Conservation (phyloP, 1,139 yeast species). For the Lodderomyces theae region DNA sequence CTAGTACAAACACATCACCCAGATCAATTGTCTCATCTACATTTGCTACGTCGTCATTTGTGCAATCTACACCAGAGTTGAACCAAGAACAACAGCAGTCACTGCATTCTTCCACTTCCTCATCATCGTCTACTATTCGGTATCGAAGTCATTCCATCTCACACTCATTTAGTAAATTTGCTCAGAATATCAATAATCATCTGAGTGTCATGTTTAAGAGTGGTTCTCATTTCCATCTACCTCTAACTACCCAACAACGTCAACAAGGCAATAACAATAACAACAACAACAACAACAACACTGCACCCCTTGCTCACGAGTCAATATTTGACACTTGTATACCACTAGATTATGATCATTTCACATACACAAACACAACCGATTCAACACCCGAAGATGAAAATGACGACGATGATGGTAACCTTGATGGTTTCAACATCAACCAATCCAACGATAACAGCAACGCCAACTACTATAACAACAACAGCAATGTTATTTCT, state of each 20-base stretch:
- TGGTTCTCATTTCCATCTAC: background rate
- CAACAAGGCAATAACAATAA: background rate
- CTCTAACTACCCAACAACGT: background rate
- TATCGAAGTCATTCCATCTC: background rate
- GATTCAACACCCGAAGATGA: background rate
- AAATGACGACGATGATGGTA: background rate
- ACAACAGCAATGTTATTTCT: background rate
- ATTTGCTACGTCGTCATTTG: background rate
- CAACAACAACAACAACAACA: background rate
- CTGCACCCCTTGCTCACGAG: background rate
- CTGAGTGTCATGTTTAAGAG: background rate
- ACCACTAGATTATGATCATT: conserved; percentile 1
- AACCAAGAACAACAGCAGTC: background rate
- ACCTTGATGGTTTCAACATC: no score
- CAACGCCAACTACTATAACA: background rate
- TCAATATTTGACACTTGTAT: background rate
- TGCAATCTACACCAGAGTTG: background rate
- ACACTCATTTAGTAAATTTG: background rate
- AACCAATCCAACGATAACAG: background rate
- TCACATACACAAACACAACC: background rate
- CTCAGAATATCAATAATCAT: background rate
- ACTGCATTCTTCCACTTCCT: no score
- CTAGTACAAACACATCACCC: background rate
- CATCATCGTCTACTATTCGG: background rate
- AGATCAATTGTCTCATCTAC: conserved; percentile 1